Conservation (phyloP, 1,284 basidiomycete species). For the Lignosus rhinocerotis region DNA sequence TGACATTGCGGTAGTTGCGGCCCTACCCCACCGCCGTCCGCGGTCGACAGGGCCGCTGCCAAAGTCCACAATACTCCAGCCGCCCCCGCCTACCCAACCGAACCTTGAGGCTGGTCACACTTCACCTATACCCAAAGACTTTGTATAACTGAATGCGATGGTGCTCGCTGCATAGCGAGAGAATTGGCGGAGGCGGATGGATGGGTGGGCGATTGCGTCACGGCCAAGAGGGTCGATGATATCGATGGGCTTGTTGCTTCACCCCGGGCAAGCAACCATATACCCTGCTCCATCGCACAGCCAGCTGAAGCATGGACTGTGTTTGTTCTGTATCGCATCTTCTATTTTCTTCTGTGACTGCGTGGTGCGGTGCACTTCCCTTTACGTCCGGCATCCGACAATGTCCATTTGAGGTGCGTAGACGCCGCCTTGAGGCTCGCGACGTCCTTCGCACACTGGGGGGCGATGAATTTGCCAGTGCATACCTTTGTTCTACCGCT, state of each 20-base stretch:
- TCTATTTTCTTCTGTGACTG: background rate
- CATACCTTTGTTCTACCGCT: background rate
- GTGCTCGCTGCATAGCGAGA: no score
- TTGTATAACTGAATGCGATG: no score
- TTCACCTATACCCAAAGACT: no score
- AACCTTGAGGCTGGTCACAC: background rate
- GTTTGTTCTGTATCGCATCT: background rate
- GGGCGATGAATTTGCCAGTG: background rate
- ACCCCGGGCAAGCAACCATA: background rate
- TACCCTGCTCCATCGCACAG: background rate
- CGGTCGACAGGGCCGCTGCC: background rate
- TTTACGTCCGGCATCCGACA: background rate
- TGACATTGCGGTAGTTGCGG: background rate
- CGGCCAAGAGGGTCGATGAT: background rate
- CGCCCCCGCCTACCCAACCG: background rate
- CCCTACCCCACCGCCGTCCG: background rate
- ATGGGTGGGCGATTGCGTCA: background rate
- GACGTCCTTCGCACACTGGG: background rate
- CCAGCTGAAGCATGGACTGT: background rate
- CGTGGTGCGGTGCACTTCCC: slow-evolving; percentile 2
- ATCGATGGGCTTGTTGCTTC: background rate
- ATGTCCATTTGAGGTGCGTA: no score
- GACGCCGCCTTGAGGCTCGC: background rate
- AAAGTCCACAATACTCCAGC: background rate
- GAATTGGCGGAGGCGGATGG: no score